Evolutionary conservation across 306 rosid species (phyloP), one percentile per base, ranked within the genome.

Genomic region (Cicer bijugum): DNA sequence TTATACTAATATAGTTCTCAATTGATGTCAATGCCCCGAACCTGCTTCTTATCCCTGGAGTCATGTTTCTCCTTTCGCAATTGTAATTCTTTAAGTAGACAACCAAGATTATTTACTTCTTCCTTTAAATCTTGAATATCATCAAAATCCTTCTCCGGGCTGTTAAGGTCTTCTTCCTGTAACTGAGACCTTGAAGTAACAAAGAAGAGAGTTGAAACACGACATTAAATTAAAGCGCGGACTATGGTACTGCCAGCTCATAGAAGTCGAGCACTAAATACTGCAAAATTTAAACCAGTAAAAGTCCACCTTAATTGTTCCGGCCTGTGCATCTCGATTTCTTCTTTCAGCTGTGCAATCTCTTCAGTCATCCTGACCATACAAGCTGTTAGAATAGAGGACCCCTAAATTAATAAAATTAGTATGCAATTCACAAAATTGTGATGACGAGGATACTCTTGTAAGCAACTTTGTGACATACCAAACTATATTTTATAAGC

Each of bases 341-440:
- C 97, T 74, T 89, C 97, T 78, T 84, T 82, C 39, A 91, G 91
- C 80, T 75, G 87, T 4, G 68, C 82, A 84, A 79, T 82, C 80
- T 91, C 99, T 81, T 78, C 90, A 59, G 85, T 86, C 92, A 89
- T 91, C 85, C 98, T 94, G 86, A 45, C 19, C 82, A 80, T 45
- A 33, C 80, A 85, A 73, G 80, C 53, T 23, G 70, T 72, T 63
- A 67, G 63, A 77, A 23, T n/a, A 9, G 20, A 46, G 15, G 39
- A 12, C 16, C 53, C 56, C 52, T 71, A 37, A n/a, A 64, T 43
- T 71, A 60, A 59, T 40, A 19, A 37, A 19, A 56, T 43, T 71
- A 60, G 51, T 40, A 19, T 68, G 40, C 66, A 20, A 33, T 75
- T 58, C 4, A 66, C 39, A 66, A 58, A 65, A 57, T 39, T 60